phyloP scores from a whole-genome alignment of 2,329 filamentous ascomycete genomes.

The Periglandula ipomoeae region DNA sequence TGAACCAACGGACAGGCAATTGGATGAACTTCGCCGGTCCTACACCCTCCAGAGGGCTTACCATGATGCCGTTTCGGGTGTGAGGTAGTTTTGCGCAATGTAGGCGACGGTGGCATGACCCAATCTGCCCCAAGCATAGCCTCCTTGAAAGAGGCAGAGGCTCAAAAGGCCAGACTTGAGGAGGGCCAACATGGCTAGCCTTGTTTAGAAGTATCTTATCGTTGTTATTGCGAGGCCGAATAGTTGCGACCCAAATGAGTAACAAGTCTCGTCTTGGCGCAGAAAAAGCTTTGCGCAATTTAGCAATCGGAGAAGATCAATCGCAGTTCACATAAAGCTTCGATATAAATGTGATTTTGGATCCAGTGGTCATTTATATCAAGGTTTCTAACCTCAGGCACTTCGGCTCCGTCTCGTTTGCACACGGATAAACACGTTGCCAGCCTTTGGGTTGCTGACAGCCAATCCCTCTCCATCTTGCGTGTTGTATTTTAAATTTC shows the following conservation, averaged over 20 bases:
- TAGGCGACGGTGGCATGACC: conserved; percentile 47
- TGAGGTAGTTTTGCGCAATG: conserved; percentile 39
- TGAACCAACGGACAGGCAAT: not conserved
- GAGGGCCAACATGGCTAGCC: conserved; percentile 7
- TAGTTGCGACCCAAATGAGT: no score
- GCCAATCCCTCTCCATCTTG: no score
- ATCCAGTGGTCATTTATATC: not conserved
- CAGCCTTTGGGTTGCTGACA: not conserved
- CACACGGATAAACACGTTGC: not conserved
- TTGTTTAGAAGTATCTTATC: no score
- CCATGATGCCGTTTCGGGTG: conserved; percentile 24
- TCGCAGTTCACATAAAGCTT: no score
- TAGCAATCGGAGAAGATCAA: no score
- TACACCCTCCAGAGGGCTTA: conserved; percentile 1
- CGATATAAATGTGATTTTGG: not conserved
- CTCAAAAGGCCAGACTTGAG: conserved; percentile 8
- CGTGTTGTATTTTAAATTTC: no score
- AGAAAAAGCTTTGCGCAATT: no score
- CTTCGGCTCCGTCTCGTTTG: not conserved
- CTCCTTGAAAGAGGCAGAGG: conserved; percentile 11
- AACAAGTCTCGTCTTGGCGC: no score
- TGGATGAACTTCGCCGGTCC: conserved; percentile 9
- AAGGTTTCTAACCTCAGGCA: not conserved
- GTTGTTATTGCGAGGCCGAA: no score
- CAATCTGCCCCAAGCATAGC: conserved; percentile 30